Base-by-base conservation (phyloP, 2,329 filamentous ascomycete species). In the Cladosporium sp. region DNA sequence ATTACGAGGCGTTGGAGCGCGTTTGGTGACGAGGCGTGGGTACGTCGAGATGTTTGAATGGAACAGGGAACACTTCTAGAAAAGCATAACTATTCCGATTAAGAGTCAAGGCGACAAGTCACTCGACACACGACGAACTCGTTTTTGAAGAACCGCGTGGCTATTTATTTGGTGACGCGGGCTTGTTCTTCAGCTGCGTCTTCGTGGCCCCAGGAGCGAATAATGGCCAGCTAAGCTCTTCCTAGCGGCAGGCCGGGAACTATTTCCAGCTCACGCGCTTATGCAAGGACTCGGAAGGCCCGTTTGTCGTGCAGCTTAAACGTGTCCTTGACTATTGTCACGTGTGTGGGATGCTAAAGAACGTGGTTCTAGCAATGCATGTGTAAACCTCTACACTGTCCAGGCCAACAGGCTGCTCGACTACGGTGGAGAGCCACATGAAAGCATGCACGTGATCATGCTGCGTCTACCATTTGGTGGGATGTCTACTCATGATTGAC, bases 211-310 rank as follows among this genome's bases (percentile, higher is more conserved):
- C 6, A 5, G 39, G 19, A 10, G 17, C 17, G 17, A n/a, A 19
- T n/a, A 48, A n/a, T 50, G 47, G 47, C 47, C 47, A 50, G 47
- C 47, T 50, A 50, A 37, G 47, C 47, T 50, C 47, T 50, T 50
- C 25, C 32, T 37, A 50, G 47, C 47, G 39, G n/a, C 36, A 6
- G 15, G 8, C 12, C 28, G 45, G 45, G 32, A 50, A 32, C 47
- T 50, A 50, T 50, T 50, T 50, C 34, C 34, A 37, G 28, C 47
- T 13, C 32, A 35, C 32, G 19, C 47, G 28, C 28, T 50, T 50
- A 50, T 50, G 47, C 47, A 50, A 50, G 47, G 47, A 37, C 47
- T 50, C 47, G 47, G 47, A 37, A 50, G 45, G 47, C 34, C 28
- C 47, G 47, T 50, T 32, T 50, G 28, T 28, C 25, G 4, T 28